Conservation (phyloP, 352 stramenopile genomes). For the Aphanomyces invadans region DNA sequence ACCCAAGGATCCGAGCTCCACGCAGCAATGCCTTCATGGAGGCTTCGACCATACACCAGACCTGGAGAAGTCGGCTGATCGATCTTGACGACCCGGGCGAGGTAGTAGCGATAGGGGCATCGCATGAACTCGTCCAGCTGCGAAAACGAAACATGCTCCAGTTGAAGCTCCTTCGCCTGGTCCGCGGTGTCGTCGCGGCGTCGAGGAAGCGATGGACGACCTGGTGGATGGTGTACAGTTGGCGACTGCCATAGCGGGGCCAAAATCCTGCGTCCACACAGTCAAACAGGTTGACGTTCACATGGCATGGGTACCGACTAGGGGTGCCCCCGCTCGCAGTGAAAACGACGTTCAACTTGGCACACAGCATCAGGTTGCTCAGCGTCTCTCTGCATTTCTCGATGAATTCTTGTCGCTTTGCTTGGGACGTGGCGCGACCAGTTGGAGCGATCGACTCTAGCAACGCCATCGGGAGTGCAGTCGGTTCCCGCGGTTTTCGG, state of each 20-base stretch:
- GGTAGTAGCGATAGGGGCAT: constrained; percentile 72
- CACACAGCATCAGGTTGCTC: background rate
- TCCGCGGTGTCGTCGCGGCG: background rate
- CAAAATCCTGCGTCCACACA: background rate
- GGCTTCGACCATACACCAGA: constrained; percentile 64
- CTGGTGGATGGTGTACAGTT: background rate
- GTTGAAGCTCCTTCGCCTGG: constrained; percentile 31
- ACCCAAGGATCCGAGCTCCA: constrained; percentile 22
- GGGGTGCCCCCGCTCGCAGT: background rate
- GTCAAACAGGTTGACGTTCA: background rate
- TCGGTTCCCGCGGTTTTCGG: constrained; percentile 1
- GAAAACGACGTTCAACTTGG: background rate
- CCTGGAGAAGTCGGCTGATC: constrained; percentile 37
- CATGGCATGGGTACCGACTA: background rate
- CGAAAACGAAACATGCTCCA: constrained; percentile 66
- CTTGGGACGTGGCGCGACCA: background rate
- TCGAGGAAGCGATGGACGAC: background rate
- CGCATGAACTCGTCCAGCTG: constrained; percentile 74
- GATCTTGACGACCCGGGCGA: constrained; percentile 57
- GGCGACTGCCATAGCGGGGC: background rate
- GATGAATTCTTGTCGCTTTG: background rate
- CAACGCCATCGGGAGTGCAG: background rate
- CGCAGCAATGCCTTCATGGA: constrained; percentile 62
- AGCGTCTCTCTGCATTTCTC: background rate
- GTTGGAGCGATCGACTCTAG: background rate